Base-by-base conservation (phyloP, 768 basidiomycete genomes). In the Rhodocollybia butyracea region DNA sequence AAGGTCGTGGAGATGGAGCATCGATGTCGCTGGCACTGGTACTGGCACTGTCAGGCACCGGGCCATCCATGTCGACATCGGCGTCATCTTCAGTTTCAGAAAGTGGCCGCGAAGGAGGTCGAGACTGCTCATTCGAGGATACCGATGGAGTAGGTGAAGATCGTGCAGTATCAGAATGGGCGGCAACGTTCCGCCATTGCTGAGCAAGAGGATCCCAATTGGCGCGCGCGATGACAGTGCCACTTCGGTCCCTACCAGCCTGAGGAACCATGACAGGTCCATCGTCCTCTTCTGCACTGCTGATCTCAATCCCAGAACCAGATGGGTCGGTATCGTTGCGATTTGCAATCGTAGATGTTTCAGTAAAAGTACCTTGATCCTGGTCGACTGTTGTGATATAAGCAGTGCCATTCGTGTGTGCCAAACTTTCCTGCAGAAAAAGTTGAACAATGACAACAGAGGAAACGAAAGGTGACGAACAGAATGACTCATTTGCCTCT, bases 61-160 rank as follows among this genome's bases (percentile, higher is more conserved):
- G 41, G 30, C 53, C 53, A 22, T 58, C 74, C 68, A 79, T 76
- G 47, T 78, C 75, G 32, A 75, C 71, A 58, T 84, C 88, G 24
- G 77, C 85, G 43, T 89, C 88, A 47, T 88, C 88, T 65, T 94
- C 90, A 0, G 88, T 86, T 70, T 91, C 89, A 0, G 46, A 51
- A 24, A 31, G 43, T 27, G 47, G 48, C 34, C 46, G 48, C 24
- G 48, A 54, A 10, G 53, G 46, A 46, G 53, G 53, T 34, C 53
- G 39, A n/a, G 53, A 54, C 21, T 43, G 42, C 31, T 54, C 53
- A 26, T 43, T 54, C 5, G 53, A 54, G 38, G 53, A 54, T 19
- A 46, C 42, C 5, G 56, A 57, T 31, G 57, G 57, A 46, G 51
- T 53, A 4, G 57, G 57, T 7, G 56, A 51, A 26, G 56, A 38